Base-by-base conservation (phyloP, 768 basidiomycete genomes). In the Cyathus striatus region DNA sequence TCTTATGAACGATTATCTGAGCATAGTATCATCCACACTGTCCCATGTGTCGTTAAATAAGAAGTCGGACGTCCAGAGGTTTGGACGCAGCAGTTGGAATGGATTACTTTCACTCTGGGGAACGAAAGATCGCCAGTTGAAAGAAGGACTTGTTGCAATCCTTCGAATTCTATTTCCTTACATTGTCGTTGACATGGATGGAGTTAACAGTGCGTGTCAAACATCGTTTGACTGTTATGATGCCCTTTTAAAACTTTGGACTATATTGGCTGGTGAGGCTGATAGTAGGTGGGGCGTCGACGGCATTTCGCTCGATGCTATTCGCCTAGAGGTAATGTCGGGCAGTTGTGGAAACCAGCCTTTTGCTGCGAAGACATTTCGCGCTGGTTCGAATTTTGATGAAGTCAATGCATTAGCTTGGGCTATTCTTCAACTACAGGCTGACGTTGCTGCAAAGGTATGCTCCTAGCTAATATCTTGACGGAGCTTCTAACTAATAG, bases 11-110 rank as follows among this genome's bases (percentile, higher is more conserved):
- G 78, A 91, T 50, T 86, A 86, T 37, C 69, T 98, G 17, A 62
- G 68, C 5, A 75, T 81, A 3, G 60, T 95, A 32, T 82, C 84
- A 42, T 70, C 81, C 2, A 72, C 83, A 1, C 75, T 98, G 6
- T 75, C 72, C 2, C 83, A 88, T 42, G 62, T 93, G n/a, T 78
- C 90, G 2, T 64, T 95, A 43, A 98, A 98, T 57, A 73, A 66
- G 45, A 78, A 73, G 32, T 55, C 69, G 6, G 72, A 75, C 2
- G 76, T 90, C 26, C 69, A 74, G 6, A 59, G 60, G 14, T 84
- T 90, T 49, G 86, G 88, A 0, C 62, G 66, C 4, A 62, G 63
- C 22, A 65, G 82, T 1, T 90, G 92, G 81, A 64, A 78, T 36
- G 60, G 61, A 2, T 54, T 97, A 4, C 69, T 92, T 2, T 64